These are phyloP conservation scores for Oxyria digyna DNA, from an alignment of 148 eudicot species.

Conservation along the genomic window DNA sequence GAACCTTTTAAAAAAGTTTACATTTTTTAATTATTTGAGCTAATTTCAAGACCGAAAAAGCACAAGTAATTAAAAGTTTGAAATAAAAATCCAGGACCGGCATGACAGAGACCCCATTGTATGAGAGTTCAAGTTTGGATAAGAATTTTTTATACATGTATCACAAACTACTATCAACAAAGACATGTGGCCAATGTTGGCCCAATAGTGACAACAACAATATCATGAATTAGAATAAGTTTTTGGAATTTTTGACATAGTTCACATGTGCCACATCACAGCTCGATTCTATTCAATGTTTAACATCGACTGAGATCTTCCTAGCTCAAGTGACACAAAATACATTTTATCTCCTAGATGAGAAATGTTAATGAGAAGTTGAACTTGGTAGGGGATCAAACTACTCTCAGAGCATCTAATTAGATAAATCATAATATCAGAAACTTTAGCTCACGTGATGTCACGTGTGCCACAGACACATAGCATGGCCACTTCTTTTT, in stretches of 20 bases:
- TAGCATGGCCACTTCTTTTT: constrained; percentile 9
- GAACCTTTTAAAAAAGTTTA: constrained; percentile 33
- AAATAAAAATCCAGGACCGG: neutral
- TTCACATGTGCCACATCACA: neutral
- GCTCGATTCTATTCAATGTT: neutral
- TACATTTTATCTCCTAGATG: neutral
- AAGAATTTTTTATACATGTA: neutral
- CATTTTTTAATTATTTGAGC: neutral
- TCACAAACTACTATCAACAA: neutral
- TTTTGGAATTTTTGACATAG: neutral
- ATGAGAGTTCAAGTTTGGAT: neutral
- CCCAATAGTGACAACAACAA: neutral
- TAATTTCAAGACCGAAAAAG: neutral
- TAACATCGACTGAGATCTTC: neutral
- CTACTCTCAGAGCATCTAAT: neutral
- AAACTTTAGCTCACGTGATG: constrained; percentile 32
- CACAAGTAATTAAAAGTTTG: neutral
- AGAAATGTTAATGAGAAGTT: neutral
- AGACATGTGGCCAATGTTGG: neutral
- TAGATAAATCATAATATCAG: constrained; percentile 2
- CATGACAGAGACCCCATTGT: neutral
- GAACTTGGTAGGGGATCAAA: neutral
- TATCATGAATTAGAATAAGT: neutral
- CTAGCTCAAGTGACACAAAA: neutral
- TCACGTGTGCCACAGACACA: constrained; percentile 22